Base-by-base conservation (phyloP, 805 yeast species). In the Cyberlindnera petersonii region DNA sequence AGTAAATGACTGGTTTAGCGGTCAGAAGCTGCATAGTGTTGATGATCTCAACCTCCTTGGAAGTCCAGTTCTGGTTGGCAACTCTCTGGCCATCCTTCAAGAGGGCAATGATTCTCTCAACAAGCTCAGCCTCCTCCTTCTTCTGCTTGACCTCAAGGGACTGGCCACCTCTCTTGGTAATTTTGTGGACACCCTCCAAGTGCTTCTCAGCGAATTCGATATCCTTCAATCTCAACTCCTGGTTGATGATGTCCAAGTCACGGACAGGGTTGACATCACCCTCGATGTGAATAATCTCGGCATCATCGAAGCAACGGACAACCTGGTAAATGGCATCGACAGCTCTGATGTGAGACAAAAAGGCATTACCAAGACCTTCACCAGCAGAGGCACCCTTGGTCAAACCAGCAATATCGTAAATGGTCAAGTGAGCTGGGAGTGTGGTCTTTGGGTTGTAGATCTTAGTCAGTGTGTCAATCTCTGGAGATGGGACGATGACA, bases 301-400 rank as follows among this genome's bases (percentile, higher is more conserved):
- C 94, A 65, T 93, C 98, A 60, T 88, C 96, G 59, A 93, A 93
- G 68, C 95, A 86, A 68, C 98, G 82, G 35, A 93, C 98, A 49
- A 93, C 96, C 71, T 93, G 98, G 71, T 85, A 93, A 50, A 93
- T 82, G 47, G 97, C 96, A 75, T 93, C 98, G 41, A 93, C 98
- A 34, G 96, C 93, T 68, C 98, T 79, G 57, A 93, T 93, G 65
- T 93, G 89, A 53, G 95, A 82, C 69, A 93, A 78, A 76, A 93
- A 93, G 48, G 95, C 95, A 65, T 93, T 93, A 60, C 98, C 98
- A 51, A 93, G 78, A 63, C 98, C 98, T 68, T 88, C 97, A 65
- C 98, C 98, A 39, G 85, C 82, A 44, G 87, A 79, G 26, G 98
- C 97, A 68, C 96, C 97, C 68, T 86, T 86, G 50, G 98, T 91